Evolutionary conservation across 768 basidiomycete species (phyloP).

Genomic region (Podaxis pistillaris): DNA sequence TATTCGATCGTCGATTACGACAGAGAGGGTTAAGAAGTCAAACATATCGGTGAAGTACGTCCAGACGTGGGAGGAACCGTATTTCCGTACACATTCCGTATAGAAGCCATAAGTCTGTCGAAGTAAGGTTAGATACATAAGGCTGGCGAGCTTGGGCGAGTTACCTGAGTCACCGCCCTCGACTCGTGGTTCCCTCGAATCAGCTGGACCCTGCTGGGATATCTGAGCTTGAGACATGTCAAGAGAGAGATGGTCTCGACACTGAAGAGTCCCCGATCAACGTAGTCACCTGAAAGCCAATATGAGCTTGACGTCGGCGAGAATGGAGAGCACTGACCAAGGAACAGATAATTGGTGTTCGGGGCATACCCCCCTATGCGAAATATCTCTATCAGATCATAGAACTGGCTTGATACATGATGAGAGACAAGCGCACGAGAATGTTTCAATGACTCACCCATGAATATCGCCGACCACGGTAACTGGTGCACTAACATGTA

Average conservation of each 20-base stretch:
- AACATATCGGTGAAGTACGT: conserved; percentile 99
- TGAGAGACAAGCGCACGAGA: conserved; percentile 25
- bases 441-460: conserved; percentile 62
- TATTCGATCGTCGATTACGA: conserved; percentile 98
- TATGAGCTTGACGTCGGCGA: conserved; percentile 11
- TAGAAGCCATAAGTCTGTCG: conserved; percentile 97
- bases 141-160: conserved; percentile 31
- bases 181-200: conserved; percentile 99
- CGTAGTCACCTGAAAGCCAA: conserved; percentile 81
- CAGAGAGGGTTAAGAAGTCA: conserved; percentile 95
- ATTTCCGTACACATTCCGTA: conserved; percentile 96
- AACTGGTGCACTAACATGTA: conserved; percentile 94
- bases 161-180: conserved; percentile 93
- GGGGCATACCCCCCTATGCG: conserved; percentile 97
- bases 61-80: conserved; percentile 95
- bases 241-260: conserved; percentile 98
- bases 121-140: conserved; percentile 27
- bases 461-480: conserved; percentile 99
- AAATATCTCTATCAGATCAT: conserved; percentile 98
- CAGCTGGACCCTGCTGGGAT: conserved; percentile 94
- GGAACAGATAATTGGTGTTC: conserved; percentile 96
- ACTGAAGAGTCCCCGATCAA: conserved; percentile 95
- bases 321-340: conserved; percentile 59
- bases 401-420: conserved; percentile 84
- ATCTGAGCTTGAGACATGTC: conserved; percentile 94